Evolutionary conservation across 2,329 filamentous ascomycete species (phyloP), one percentile per base, ranked within the genome.

Genomic region (Colletotrichum eremochloae): DNA sequence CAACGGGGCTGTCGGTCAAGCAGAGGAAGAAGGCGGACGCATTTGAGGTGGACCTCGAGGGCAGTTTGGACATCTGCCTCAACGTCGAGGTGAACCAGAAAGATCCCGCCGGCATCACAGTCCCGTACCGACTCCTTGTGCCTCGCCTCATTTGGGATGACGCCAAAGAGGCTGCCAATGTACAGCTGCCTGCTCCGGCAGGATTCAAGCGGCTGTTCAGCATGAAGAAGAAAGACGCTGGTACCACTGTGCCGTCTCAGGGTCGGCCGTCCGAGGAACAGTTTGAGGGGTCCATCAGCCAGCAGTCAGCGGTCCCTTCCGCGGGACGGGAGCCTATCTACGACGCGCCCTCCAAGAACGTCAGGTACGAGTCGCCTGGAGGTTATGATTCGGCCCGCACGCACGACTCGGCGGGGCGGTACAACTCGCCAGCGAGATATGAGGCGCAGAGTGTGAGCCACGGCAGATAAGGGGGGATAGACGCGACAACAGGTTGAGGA

Each of bases 21-120:
- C 87, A 92, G 75, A 83, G 87, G 75, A 87, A 86, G 76, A 87
- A 88, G 74, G 80, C 85, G 2, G 85, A 87, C 52, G 84, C 85
- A 24, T 85, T 86, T 55, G 86, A 89, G 12, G 89, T 98, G 71
- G 91, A 97, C 78, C 86, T 98, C 0, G 90, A 96, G 79, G 93
- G 92, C 40, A 95, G 94, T 0, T 85, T 99, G 12, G 95, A 98
- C 75, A 92, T 99, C 46, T 93, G 91, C 63, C 83, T 99, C 55
- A 97, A 98, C 77, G 91, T 97, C 74, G 96, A 99, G 82, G 90
- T 98, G 73, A 95, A 92, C 77, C 89, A 93, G 56, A 91, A 90
- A 74, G 95, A 99, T 77, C 96, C 96, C 0, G 88, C 93, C 0
- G 97, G 96, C 18, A 94, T 94, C 75, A 99, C 96, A 0, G 89